phyloP scores from a whole-genome alignment of 2,329 filamentous ascomycete genomes.

The Fusarium sp. region DNA sequence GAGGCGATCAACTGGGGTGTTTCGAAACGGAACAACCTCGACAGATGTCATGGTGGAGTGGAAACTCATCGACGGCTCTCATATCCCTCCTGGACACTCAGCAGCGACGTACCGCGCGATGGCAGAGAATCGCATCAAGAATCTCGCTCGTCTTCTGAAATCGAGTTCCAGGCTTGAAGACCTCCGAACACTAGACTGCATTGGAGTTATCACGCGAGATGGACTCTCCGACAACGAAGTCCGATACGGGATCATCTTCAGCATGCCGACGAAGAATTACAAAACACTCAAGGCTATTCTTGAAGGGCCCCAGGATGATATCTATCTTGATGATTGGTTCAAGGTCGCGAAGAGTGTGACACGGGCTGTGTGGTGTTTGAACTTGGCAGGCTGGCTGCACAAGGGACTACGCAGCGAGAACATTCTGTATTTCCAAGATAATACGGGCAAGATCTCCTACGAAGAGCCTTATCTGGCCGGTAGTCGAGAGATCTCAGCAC shows the following conservation, averaged over 20 bases:
- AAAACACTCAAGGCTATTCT: background rate
- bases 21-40: background rate
- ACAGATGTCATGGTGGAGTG: background rate
- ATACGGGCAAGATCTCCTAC: accelerated
- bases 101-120: background rate
- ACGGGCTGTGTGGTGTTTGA: background rate
- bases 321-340: background rate
- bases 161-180: background rate
- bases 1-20: accelerated
- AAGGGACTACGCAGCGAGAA: background rate
- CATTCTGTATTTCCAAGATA: background rate
- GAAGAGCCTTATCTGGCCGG: background rate
- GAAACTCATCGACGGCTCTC: background rate
- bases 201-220: background rate
- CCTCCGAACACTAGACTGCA: background rate
- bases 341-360: background rate
- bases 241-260: background rate
- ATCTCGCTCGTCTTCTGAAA: background rate
- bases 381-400: background rate
- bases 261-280: background rate
- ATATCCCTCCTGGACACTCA: background rate
- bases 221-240: background rate
- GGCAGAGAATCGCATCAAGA: background rate
- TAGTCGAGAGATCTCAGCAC: background rate
- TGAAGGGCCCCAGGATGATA: background rate